Percentiles rank a stretch among this genome's conserved stretches.
phyloP scores from a whole-genome alignment of 768 basidiomycete genomes.

The Auricularia heimuer region DNA sequence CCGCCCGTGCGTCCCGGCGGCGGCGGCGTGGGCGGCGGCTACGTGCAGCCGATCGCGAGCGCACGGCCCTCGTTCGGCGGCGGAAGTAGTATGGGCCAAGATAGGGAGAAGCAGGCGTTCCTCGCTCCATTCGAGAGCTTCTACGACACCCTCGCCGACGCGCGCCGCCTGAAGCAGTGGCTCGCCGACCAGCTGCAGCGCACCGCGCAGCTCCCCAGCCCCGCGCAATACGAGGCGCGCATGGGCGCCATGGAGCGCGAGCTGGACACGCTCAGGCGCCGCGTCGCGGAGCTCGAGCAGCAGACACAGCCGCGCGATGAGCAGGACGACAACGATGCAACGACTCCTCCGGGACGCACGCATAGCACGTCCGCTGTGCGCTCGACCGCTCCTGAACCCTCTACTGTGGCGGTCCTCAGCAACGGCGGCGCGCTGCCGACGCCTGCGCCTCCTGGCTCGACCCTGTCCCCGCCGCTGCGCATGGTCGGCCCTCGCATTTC shows the following conservation, averaged over 20 bases:
- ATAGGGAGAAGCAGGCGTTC: conserved; percentile 42
- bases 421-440: neutral
- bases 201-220: conserved; percentile 38
- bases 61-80: neutral
- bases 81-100: conserved; percentile 12
- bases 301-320: neutral
- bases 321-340: neutral
- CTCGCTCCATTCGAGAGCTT: conserved; percentile 75
- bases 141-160: conserved; percentile 76
- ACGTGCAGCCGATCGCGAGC: neutral
- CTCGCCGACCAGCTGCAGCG: conserved; percentile 57
- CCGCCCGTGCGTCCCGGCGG: neutral
- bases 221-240: neutral
- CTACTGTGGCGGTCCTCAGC: neutral
- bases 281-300: neutral
- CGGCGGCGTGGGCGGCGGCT: neutral
- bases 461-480: neutral
- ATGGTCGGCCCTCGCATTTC: neutral
- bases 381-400: neutral
- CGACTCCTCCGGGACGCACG: neutral
- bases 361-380: neutral
- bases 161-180: conserved; percentile 69
- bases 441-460: neutral
- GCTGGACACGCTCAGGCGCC: neutral
- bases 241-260: neutral